phyloP scores from a whole-genome alignment of 2,329 filamentous ascomycete species.

The Fusarium temperatum region DNA sequence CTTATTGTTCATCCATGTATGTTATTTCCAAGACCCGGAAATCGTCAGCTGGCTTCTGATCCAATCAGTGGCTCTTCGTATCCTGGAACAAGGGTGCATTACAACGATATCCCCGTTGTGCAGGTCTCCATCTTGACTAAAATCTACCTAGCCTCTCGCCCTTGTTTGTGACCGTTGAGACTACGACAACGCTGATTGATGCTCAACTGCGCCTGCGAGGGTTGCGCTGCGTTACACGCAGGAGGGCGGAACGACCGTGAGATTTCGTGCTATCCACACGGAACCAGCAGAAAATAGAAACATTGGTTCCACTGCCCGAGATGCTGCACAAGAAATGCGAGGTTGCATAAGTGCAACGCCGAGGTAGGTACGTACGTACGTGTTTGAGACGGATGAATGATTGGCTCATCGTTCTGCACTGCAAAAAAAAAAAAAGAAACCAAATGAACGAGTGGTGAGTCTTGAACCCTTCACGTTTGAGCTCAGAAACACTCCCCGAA shows the following conservation, averaged over 20 bases:
- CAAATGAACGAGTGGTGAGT: neutral
- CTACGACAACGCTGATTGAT: slow-evolving; percentile 7
- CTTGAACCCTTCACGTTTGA: neutral
- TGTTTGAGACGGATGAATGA: neutral
- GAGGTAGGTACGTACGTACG: neutral
- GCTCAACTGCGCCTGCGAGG: neutral
- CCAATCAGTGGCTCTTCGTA: slow-evolving; percentile 17
- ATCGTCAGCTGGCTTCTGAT: slow-evolving; percentile 6
- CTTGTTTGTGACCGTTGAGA: slow-evolving; percentile 20
- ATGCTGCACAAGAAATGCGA: slow-evolving; percentile 9
- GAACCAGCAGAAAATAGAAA: slow-evolving; percentile 26
- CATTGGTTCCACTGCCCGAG: slow-evolving; percentile 8
- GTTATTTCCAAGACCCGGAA: slow-evolving; percentile 1
- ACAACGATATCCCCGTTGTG: neutral
- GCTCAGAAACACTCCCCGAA: slow-evolving; percentile 10
- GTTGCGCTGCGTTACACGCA: slow-evolving; percentile 15
- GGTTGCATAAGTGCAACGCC: slow-evolving; percentile 8
- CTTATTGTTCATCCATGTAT: neutral
- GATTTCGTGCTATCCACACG: slow-evolving; percentile 1
- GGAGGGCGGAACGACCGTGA: neutral
- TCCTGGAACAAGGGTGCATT: slow-evolving; percentile 10
- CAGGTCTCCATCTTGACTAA: slow-evolving; percentile 6
- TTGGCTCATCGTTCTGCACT: neutral
- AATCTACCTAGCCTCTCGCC: neutral
- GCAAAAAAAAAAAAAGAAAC: neutral